Base-by-base conservation (phyloP, 1,139 yeast species). In the Kurtzmaniella quercitrusa region DNA sequence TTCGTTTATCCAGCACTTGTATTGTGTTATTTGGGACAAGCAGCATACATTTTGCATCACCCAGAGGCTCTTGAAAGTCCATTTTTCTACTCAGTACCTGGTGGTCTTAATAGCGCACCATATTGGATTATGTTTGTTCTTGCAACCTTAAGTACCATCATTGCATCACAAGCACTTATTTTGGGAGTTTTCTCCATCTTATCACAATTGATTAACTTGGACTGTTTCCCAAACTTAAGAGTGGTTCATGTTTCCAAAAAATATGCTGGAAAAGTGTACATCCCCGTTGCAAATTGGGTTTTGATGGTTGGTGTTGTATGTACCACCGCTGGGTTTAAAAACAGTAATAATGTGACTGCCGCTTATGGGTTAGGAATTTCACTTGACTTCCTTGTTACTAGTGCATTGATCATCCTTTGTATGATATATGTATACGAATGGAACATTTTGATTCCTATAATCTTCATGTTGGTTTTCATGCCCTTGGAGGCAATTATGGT, bases 301-400 rank as follows among this genome's bases (percentile, higher is more conserved):
- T 60, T 79, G 42, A 72, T 78, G 77, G 57, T 75, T 18, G 76
- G 77, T 25, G 79, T 77, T 6, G 57, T 73, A 36, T 56, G 64
- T 19, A 73, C 82, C 7, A 70, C 80, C 10, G 76, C 78, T 10
- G 81, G 82, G 0, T 79, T 78, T 60, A 63, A 68, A 49, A 76
- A 66, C 50, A 66, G 77, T 40, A 65, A 67, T 51, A 68, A 66
- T 42, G 81, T 79, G 37, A 75, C 84, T 0, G 77, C 81, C 11
- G 84, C 84, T 15, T 80, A 79, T 54, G 84, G 84, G 4, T 66
- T 79, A 44, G 83, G 84, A 16, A 76, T 79, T 37, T 65, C 82
- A 0, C 54, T 79, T 45, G 84, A 79, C 51, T 75, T 80, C 47
- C 49, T 77, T 27, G 68, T 80, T 39, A 79, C 85, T 1, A 69